Evolutionary conservation across 768 basidiomycete genomes (phyloP), one percentile per base, ranked within the genome.

Genomic region (Auricularia auricula-judae): DNA sequence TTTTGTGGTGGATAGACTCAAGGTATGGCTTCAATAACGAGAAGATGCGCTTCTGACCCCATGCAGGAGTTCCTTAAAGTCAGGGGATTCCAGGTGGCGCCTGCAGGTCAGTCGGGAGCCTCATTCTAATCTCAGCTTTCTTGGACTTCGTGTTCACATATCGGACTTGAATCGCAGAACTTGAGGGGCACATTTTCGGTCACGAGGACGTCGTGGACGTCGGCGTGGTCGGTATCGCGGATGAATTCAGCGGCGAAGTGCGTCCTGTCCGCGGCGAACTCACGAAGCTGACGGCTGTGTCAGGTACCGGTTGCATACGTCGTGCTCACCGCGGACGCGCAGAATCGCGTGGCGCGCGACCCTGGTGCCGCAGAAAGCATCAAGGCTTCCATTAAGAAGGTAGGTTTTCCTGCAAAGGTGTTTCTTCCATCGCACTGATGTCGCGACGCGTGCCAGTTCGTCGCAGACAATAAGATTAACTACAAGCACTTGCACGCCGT

Each of bases 1-100:
- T 3, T 83, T 82, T 69, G 79, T 88, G 53, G 71, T 86, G 12
- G 87, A 88, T 70, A 78, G 87, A 36, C 71, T 87, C 34, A 88
- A 89, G 77, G 85, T 81, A 5, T 12, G 1, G 7, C 39, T 42
- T 67, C 29, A 59, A 21, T 16, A 21, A 8, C 53, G 36, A 39
- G 33, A 23, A 16, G 14, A 33, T 39, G 11, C 34, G 36, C 42
- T 36, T 62, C 58, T 16, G 18, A 34, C 39, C 21, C 61, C 35
- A 16, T 33, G 34, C 33, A 68, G 69, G 70, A 71, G 65, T 42
- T 71, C 35, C 61, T 71, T n/a, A 71, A 71, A 63, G 71, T 71
- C 16, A 47, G 61, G 69, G 88, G 88, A 2, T 86, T 86, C 71
- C 87, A 89, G 70, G 87, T 89, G 1, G 86, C 88, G 1, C 88